Evolutionary conservation across 164 flowering plant species (phyloP), one percentile per base, ranked within the genome.

Genomic region (Liriodendron chinense): DNA sequence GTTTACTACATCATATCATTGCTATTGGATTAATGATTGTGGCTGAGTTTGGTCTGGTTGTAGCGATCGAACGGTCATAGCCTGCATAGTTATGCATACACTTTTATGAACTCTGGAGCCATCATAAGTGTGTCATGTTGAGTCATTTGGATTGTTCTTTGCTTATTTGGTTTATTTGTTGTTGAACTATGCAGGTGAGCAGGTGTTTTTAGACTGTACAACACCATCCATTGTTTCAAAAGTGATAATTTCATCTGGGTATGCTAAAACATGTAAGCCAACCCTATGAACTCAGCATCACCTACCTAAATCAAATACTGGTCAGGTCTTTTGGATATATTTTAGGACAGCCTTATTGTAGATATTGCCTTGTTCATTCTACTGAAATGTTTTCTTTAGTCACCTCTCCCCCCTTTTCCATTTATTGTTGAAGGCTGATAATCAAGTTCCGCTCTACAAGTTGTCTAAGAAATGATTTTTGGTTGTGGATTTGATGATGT

Each of bases 251-350:
- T 84, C 92, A 16, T 74, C 89, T 56, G 90, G 97, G 23, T 79
- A 87, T 67, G 81, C 85, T 34, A 93, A 85, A 86, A 89, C 86
- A 74, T 95, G 99, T 95, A 86, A 87, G 94, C 34, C 28, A 8
- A 24, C 63, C 16, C 20, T 56, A 25, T 47, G 2, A 13, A 21
- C 7, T n/a, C 28, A 10, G 2, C 72, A 34, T 22, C 47, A 20
- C 57, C 10, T 78, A 34, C 23, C 47, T 68, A 68, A 26, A 25
- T 34, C 25, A 47, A 47, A 18, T n/a, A 47, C 56, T 20, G 18
- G n/a, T 69, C 20, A 67, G 12, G 26, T 28, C 47, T 22, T 9
- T 64, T 64, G 26, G 12, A 14, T 12, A n/a, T 34, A 34, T 67
- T 26, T 16, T 34, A 13, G 48, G n/a, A 21, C 21, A 23, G 66